Base-by-base conservation (phyloP, 2,329 filamentous ascomycete genomes). In the Graphiopsis chlorocephala region DNA sequence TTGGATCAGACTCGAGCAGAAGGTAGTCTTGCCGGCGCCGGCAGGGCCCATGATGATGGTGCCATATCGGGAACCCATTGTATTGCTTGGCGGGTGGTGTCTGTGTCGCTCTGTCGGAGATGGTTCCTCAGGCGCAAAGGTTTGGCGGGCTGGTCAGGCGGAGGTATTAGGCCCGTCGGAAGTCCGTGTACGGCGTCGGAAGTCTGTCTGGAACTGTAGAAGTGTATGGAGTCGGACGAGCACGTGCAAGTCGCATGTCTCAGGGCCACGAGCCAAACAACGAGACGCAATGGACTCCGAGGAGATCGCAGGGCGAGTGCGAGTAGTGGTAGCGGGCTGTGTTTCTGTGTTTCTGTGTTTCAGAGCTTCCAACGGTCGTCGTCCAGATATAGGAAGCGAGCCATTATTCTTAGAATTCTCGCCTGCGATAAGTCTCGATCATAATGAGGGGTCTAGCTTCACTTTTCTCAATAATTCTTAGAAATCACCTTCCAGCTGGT, bases 31-130 rank as follows among this genome's bases (percentile, higher is more conserved):
- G 80, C 95, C 95, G 25, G 93, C 93, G 70, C 93, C 95, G 23
- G 95, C 94, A 66, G 94, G 95, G 77, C 95, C 95, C 90, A 98
- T 97, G 67, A 98, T 89, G 79, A 98, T 89, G 69, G 92, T 89
- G 61, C 95, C 95, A 76, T 93, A 98, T 79, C 97, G 97, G 79
- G 72, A 75, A 61, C 70, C 72, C 73, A 74, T 75, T 52, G 38
- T 45, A 12, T 67, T 42, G 60, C 60, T 55, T 45, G 48, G 59
- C 59, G 15, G 33, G 12, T 25, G 31, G 35, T 42, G 15, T 42
- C 35, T 45, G 38, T 12, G 38, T 45, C 35, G 47, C 42, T 26
- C 25, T 64, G 48, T 61, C 23, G 38, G 17, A 42, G 29, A 20
- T n/a, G 56, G 38, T 11, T 15, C 15, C 10, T 38, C 29, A 52